Percentiles rank a stretch among this genome's conserved stretches.
These are phyloP conservation scores for Misopates orontium DNA, from an alignment of 257 asterid species.

Conservation along the genomic window DNA sequence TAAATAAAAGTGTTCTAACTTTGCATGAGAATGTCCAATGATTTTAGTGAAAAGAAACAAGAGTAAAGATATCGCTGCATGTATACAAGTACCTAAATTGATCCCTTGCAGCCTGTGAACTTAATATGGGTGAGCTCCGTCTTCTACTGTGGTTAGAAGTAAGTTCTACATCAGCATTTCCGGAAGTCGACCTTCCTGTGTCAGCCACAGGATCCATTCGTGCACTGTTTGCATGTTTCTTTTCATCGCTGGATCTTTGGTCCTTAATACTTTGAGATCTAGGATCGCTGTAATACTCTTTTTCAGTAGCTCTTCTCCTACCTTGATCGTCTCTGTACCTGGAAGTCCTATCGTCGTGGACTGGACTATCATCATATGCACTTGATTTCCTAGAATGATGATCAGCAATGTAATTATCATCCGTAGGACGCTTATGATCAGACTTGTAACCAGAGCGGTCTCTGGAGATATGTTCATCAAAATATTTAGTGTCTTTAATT, in stretches of 20 bases:
- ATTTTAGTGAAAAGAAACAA: no score
- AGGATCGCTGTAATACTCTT: slow-evolving; percentile 63
- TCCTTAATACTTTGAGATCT: slow-evolving; percentile 71
- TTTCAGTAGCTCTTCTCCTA: slow-evolving; percentile 66
- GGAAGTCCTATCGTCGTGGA: slow-evolving; percentile 60
- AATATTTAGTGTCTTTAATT: slow-evolving; percentile 55
- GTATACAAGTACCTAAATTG: slow-evolving; percentile 55
- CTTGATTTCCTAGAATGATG: slow-evolving; percentile 60
- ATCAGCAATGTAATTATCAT: slow-evolving; percentile 60
- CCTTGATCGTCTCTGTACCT: slow-evolving; percentile 75
- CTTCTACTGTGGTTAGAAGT: slow-evolving; percentile 59
- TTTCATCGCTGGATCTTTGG: slow-evolving; percentile 58
- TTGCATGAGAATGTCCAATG: no score
- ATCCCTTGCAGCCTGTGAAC: slow-evolving; percentile 67
- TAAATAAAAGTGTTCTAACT: no score
- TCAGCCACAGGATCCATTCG: slow-evolving; percentile 54
- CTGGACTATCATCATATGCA: slow-evolving; percentile 62
- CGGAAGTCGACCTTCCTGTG: slow-evolving; percentile 69
- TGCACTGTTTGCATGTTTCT: slow-evolving; percentile 50
- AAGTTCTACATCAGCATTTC: slow-evolving; percentile 61
- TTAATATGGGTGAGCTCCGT: slow-evolving; percentile 74
- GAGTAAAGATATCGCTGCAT: no score
- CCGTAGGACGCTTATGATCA: slow-evolving; percentile 61
- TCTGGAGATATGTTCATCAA: slow-evolving; percentile 59
- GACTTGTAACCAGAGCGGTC: slow-evolving; percentile 70